Evolutionary conservation across 257 asterid genomes (phyloP), one percentile per base, ranked within the genome.

Genomic region (Catharanthus roseus): DNA sequence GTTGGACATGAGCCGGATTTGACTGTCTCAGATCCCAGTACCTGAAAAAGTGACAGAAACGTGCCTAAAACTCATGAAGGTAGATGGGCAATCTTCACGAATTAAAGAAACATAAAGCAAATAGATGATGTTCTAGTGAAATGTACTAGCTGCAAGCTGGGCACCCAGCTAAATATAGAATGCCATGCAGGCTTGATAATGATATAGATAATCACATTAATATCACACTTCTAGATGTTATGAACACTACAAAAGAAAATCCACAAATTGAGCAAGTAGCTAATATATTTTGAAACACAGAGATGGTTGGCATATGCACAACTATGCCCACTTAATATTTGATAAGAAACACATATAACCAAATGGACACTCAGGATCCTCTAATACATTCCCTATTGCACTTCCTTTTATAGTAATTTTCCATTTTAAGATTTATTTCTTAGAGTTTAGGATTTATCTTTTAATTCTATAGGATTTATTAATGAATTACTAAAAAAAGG

Each of bases 11-110:
- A 64, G 89, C 90, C 73, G 99, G 97, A 82, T 78, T 91, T 70
- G 78, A 85, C 86, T 93, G 97, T 75, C 99, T 85, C 85, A 89
- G 74, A 85, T 93, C 99, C 99, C 96, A 93, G 78, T 93, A 93
- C 89, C 99, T 93, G 86, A 47, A 75, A 77, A 75, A 0, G 41
- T 68, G 67, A 67, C 15, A 34, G 49, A 34, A 72, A 58, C n/a
- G 51, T n/a, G 16, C 56, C 44, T 67, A 70, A 50, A 68, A 55
- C 70, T 61, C 68, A 54, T 49, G 49, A 64, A 58, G 42, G 70
- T 58, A 24, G n/a, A 41, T 21, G 57, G 51, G 66, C 26, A 7
- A 57, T 49, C 44, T 28, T 45, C 64, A 60, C 57, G 24, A 2
- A 18, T 28, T 13, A 19, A 68, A 12, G 23, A 51, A 33, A 0